Evolutionary conservation across 1,284 basidiomycete genomes (phyloP), one percentile per base, ranked within the genome.

Genomic region (Schizopora paradoxa): DNA sequence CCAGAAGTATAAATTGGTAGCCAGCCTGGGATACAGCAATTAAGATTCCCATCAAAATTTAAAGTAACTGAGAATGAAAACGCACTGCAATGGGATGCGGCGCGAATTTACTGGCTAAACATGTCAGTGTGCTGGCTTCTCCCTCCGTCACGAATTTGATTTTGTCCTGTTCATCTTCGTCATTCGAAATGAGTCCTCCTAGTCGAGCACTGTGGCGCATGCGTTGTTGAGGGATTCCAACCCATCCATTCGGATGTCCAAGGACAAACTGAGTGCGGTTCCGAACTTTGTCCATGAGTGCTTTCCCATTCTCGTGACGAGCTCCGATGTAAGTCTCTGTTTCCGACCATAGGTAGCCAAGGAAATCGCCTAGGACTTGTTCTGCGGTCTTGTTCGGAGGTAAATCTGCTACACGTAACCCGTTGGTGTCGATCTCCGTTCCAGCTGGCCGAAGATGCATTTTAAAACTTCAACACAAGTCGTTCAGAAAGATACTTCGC

Each of bases 181-280:
- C 82, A 58, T 85, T 79, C 0, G 81, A 76, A 22, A 87, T 77
- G 25, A 87, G 61, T n/a, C 74, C 74, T 5, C 79, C 85, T 51
- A 77, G 72, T 4, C 82, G 71, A 0, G 83, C 83, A 1, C 77
- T 78, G 45, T 77, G 68, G 44, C 84, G 73, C 79, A 87, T 84
- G 61, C 77, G 79, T 25, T 78, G 76, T 58, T 87, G 85, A 55
- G 86, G 85, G 1, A 79, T 78, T n/a, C 83, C 84, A 55, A 86
- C 83, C 85, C 85, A 87, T 5, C 85, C 85, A 55, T 86, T 88
- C 8, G 85, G 85, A 58, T 87, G 85, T 33, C 76, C 79, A 31
- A 86, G 64, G 5, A 87, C 81, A 52, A 86, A 78, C 55, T 86
- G 78, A 36, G 84, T 70, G 54, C 77, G 70, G 34, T 71, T 58